Evolutionary conservation across 2,329 filamentous ascomycete genomes (phyloP).

Genomic region (Trichoderma aggressivum): DNA sequence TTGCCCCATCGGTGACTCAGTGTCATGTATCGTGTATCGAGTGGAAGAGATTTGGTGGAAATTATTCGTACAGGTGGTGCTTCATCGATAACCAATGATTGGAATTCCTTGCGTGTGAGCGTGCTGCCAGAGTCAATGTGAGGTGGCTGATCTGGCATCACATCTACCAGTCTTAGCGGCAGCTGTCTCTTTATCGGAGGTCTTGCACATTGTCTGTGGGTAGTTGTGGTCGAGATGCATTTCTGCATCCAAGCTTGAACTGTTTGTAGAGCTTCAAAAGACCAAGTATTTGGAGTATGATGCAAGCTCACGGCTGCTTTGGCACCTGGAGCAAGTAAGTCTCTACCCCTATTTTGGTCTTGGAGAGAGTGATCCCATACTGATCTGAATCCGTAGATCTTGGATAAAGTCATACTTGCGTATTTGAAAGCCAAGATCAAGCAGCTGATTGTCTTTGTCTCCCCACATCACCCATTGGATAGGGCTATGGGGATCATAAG

Average conservation of each 20-base stretch:
- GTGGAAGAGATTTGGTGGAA: neutral
- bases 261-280: neutral
- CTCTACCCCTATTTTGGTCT: neutral
- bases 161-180: neutral
- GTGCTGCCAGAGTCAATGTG: accelerated
- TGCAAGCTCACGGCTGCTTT: neutral
- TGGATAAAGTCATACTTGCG: neutral
- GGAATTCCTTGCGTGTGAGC: neutral
- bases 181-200: neutral
- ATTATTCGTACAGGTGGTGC: neutral
- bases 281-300: neutral
- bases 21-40: neutral
- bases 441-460: neutral
- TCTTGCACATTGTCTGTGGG: neutral
- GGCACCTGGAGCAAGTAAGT: neutral
- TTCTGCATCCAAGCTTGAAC: neutral
- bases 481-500: neutral
- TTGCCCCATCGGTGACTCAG: neutral
- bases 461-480: neutral
- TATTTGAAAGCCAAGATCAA: neutral
- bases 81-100: neutral
- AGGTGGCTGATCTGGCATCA: neutral
- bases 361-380: neutral
- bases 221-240: neutral
- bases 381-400: neutral